phyloP scores from a whole-genome alignment of 1,139 yeast species.

The Suhomyces yuchorum region DNA sequence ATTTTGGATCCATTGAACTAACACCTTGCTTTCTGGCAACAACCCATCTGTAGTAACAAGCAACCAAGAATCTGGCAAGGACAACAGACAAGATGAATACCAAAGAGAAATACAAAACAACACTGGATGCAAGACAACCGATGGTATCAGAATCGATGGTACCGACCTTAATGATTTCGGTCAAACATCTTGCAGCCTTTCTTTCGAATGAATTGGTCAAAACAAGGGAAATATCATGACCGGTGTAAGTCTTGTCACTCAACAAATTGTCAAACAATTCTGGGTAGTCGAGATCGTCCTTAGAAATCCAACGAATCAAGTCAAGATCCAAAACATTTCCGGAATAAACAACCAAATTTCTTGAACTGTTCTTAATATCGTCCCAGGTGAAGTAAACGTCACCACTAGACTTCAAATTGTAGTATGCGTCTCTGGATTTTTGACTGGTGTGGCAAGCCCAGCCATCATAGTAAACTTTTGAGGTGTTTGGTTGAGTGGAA shows the following conservation, averaged over 20 bases:
- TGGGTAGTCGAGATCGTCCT: constrained; percentile 73
- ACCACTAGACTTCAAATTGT: constrained; percentile 60
- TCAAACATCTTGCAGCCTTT: constrained; percentile 74
- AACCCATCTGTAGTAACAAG: constrained; percentile 87
- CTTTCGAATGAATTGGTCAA: constrained; percentile 71
- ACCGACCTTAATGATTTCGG: constrained; percentile 90
- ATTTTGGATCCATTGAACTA: constrained; percentile 51
- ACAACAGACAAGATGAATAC: constrained; percentile 84
- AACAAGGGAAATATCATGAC: constrained; percentile 79
- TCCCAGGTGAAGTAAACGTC: constrained; percentile 92
- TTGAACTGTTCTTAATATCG: constrained; percentile 66
- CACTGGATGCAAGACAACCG: constrained; percentile 92
- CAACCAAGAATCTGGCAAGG: constrained; percentile 72
- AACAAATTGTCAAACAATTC: constrained; percentile 63
- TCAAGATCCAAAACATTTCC: constrained; percentile 86
- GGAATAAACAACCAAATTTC: constrained; percentile 82
- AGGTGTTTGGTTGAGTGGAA: constrained; percentile 60
- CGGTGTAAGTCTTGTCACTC: constrained; percentile 57
- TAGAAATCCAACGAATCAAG: constrained; percentile 71
- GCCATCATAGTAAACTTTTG: constrained; percentile 68
- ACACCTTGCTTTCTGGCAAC: constrained; percentile 83
- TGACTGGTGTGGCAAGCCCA: constrained; percentile 89
- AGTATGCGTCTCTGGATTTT: constrained; percentile 68
- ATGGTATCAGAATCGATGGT: constrained; percentile 84
- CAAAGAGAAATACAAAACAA: constrained; percentile 78